Evolutionary conservation across 2,329 filamentous ascomycete species (phyloP), one percentile per base, ranked within the genome.

Genomic region (Paecilomyces fulvus): DNA sequence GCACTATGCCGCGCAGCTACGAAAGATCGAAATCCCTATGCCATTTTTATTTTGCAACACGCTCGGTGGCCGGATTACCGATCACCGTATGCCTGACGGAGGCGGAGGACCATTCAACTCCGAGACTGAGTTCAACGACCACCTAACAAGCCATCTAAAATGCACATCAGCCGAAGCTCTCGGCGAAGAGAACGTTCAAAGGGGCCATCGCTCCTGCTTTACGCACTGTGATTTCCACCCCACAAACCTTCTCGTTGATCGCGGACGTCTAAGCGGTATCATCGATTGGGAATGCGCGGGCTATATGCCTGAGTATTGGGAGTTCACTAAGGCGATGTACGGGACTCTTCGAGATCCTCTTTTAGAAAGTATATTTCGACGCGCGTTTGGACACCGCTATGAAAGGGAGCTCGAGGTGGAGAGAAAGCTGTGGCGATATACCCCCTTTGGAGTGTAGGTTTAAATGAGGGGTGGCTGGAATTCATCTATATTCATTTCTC

Each of bases 321-420:
- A 63, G 7, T 62, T 58, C 30, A 66, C 65, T 0, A 66, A 64
- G 55, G 59, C 60, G 5, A 63, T 64, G 57, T 64, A 61, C 52
- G 54, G 51, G 3, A 52, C 50, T 31, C 50, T 52, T 23, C n/a
- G 21, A 5, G 5, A 50, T 10, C 50, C 46, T 1, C 53, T 53
- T 30, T 48, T 63, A 30, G 51, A 54, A 28, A 9, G 33, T 8
- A 46, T 60, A 17, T 52, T 56, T 51, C 49, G 51, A 10, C 56
- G 55, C 17, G 53, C 55, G 3, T 61, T 60, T 14, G 57, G 46
- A n/a, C 20, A 51, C 46, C 20, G 10, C 10, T 63, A 63, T 53
- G 52, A 59, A 14, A 52, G 50, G 7, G 60, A 63, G 52, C 52
- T 59, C 3, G n/a, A 53, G 54, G 52, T 57, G 5, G 60, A 62